A percentile compares a stretch with the other conserved stretches of the same genome.
Evolutionary conservation across 129 eudicot species (phyloP).

Genomic region (Daucus carota): DH1_v3.0 NC_030385.2:25661001-25661500

Average conservation of each 20-base stretch:
- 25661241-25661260: too few relatives aligned
- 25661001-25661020: not conserved
- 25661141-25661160: not conserved
- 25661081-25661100: slow-evolving; percentile 9
- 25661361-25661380: too few relatives aligned
- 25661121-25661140: slow-evolving; percentile 9
- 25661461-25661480: not conserved
- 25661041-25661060: slow-evolving; percentile 17
- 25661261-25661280: too few relatives aligned
- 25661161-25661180: slow-evolving; percentile 12
- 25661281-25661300: too few relatives aligned
- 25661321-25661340: too few relatives aligned
- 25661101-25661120: slow-evolving; percentile 7
- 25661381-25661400: too few relatives aligned
- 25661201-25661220: not conserved
- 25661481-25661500: not conserved
- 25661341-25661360: too few relatives aligned
- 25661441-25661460: too few relatives aligned
- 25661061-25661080: slow-evolving; percentile 17
- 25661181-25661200: not conserved
- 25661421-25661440: too few relatives aligned
- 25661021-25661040: slow-evolving; percentile 9
- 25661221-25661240: not conserved
- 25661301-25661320: too few relatives aligned
- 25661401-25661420: too few relatives aligned